phyloP scores from a whole-genome alignment of 495 filamentous ascomycete species.

The Penicillium robsamsonii region DNA sequence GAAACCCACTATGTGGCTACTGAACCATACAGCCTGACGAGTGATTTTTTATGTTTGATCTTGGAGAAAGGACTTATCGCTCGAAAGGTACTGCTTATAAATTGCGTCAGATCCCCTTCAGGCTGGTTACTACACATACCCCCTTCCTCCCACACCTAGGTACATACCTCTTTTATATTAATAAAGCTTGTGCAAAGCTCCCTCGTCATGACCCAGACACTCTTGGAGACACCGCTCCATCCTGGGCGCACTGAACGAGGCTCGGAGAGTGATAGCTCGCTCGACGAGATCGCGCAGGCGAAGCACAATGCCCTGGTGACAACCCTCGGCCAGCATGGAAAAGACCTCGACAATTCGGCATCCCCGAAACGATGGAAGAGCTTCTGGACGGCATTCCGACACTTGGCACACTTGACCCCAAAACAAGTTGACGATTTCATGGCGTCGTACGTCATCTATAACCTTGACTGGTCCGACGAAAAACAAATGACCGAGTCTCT shows the following conservation, averaged over 20 bases:
- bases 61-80: constrained; percentile 21
- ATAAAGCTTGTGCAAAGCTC: constrained; percentile 9
- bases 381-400: constrained; percentile 55
- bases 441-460: constrained; percentile 66
- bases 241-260: constrained; percentile 31
- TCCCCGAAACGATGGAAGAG: constrained; percentile 54
- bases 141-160: not conserved
- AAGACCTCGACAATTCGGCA: constrained; percentile 45
- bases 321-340: constrained; percentile 22
- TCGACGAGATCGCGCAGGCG: constrained; percentile 39
- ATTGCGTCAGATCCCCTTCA: constrained; percentile 20
- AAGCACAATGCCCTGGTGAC: constrained; percentile 35
- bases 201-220: constrained; percentile 22
- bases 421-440: constrained; percentile 64
- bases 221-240: constrained; percentile 21
- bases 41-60: constrained; percentile 20
- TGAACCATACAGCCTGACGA: constrained; percentile 14
- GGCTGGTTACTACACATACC: not conserved
- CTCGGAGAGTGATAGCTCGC: constrained; percentile 42
- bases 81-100: constrained; percentile 26
- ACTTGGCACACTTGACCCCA: constrained; percentile 54
- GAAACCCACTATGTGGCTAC: constrained; percentile 28
- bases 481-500: constrained; percentile 55
- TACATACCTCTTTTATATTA: not conserved
- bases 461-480: constrained; percentile 61